phyloP scores from a whole-genome alignment of 2,329 filamentous ascomycete species.

The Aspergillus ochraceus region DNA sequence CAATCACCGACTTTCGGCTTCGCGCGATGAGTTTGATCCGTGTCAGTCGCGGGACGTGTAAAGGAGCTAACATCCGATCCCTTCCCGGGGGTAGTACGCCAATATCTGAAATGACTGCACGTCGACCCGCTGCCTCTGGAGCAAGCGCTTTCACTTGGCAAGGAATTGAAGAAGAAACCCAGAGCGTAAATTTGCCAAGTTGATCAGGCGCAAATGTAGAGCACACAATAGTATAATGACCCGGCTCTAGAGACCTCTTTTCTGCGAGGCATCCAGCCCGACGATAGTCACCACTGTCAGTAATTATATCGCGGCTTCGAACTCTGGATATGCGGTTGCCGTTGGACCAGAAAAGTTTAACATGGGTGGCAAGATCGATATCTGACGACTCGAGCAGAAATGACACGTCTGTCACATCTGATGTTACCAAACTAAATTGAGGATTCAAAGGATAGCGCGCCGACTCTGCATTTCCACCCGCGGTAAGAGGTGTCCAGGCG shows the following conservation, averaged over 20 bases:
- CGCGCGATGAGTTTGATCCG: constrained; percentile 59
- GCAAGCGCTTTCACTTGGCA: constrained; percentile 63
- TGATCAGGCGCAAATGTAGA: constrained; percentile 87
- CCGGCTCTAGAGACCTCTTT: constrained; percentile 60
- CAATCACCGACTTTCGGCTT: constrained; percentile 46
- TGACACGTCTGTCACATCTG: constrained; percentile 63
- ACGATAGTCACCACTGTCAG: constrained; percentile 85
- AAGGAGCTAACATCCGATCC: constrained; percentile 55
- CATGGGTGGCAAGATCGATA: constrained; percentile 72
- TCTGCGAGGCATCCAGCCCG: constrained; percentile 74
- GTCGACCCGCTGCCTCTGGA: constrained; percentile 71
- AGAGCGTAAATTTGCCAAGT: constrained; percentile 70
- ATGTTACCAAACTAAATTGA: constrained; percentile 68
- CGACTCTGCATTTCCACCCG: constrained; percentile 80
- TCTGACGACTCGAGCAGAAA: constrained; percentile 71
- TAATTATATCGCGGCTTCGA: constrained; percentile 71
- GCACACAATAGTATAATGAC: constrained; percentile 82
- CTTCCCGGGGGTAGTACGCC: constrained; percentile 54
- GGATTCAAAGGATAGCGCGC: constrained; percentile 81
- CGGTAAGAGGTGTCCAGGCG: constrained; percentile 74
- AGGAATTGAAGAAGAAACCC: constrained; percentile 63
- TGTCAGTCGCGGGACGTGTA: constrained; percentile 58
- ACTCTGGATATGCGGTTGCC: constrained; percentile 71
- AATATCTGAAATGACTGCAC: constrained; percentile 53
- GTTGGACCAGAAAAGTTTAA: constrained; percentile 77